phyloP scores from a whole-genome alignment of 345 rosid species.

The Orychophragmus violaceus region DNA sequence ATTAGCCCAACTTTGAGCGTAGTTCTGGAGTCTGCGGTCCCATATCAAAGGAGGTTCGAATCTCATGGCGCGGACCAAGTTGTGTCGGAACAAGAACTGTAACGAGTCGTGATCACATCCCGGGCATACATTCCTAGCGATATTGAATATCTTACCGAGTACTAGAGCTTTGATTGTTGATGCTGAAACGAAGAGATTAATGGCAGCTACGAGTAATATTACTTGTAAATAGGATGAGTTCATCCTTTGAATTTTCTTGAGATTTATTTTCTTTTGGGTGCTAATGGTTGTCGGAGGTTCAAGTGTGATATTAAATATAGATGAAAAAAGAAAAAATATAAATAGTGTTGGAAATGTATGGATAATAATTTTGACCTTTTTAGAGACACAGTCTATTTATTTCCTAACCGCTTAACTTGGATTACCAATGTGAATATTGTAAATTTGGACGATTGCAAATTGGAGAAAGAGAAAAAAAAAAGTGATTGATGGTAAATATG shows the following conservation, averaged over 20 bases:
- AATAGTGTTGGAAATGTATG: conserved; percentile 6
- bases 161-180: conserved; percentile 16
- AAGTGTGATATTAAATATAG: conserved; percentile 4
- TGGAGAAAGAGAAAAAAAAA: not conserved
- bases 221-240: conserved; percentile 28
- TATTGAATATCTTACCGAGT: no score
- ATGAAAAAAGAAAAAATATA: not conserved
- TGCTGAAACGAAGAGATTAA: conserved; percentile 7
- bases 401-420: conserved; percentile 12
- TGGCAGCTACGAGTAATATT: conserved; percentile 24
- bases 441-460: not conserved
- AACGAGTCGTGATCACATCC: conserved; percentile 70
- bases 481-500: not conserved
- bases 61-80: conserved; percentile 54
- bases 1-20: conserved; percentile 77
- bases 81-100: conserved; percentile 65
- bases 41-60: conserved; percentile 65
- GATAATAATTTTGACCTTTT: conserved; percentile 9
- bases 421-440: not conserved
- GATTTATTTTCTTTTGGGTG: conserved; percentile 29
- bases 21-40: conserved; percentile 62
- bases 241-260: conserved; percentile 30
- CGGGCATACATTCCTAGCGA: conserved; percentile 48
- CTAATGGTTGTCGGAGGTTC: conserved; percentile 12
- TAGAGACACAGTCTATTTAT: not conserved